Evolutionary conservation across 371 early-diverging fungal genomes (phyloP), one percentile per base, ranked within the genome.

Genomic region (Entomophthora muscae): DNA sequence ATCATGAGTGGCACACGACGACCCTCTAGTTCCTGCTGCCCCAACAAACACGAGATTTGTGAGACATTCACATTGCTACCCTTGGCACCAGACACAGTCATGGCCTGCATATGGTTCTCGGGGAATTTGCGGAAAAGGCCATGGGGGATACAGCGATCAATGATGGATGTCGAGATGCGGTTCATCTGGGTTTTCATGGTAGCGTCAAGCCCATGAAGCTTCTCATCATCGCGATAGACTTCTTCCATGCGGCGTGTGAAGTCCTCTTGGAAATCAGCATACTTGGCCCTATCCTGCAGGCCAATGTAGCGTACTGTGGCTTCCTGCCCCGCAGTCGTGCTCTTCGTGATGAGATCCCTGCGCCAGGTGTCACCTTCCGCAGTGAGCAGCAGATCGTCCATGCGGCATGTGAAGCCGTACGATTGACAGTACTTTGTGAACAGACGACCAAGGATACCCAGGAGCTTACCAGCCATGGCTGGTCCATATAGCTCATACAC

Each of bases 21-120:
- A 70, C 99, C 99, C 78, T 99, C 99, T 59, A 99, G 78, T 72
- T 97, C 98, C 75, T 99, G 99, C 74, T 99, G 99, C 66, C 99
- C 99, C 29, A 99, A 80, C 68, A 92, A 80, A 73, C 96, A 93
- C 1, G 97, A 91, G 70, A 99, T 99, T 75, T 99, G 99, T 3
- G 93, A 89, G 27, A 95, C 87, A 73, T 99, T 99, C 61, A 99
- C 97, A 65, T 86, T 85, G 23, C 89, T 89, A 61, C 99, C 99
- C 78, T 99, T 99, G 66, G 99, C 98, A 71, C 99, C 99, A 52
- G 96, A 92, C 24, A 89, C 85, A 1, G 98, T 95, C 95, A 99
- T 98, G 73, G 95, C 81, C 76, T 91, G 93, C 97, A 99, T 98
- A 79, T 93, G 90, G 73, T 99, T 99, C 62, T 81, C 71, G 28